Base-by-base conservation (phyloP, 768 basidiomycete species). In the Royoungia palumana region DNA sequence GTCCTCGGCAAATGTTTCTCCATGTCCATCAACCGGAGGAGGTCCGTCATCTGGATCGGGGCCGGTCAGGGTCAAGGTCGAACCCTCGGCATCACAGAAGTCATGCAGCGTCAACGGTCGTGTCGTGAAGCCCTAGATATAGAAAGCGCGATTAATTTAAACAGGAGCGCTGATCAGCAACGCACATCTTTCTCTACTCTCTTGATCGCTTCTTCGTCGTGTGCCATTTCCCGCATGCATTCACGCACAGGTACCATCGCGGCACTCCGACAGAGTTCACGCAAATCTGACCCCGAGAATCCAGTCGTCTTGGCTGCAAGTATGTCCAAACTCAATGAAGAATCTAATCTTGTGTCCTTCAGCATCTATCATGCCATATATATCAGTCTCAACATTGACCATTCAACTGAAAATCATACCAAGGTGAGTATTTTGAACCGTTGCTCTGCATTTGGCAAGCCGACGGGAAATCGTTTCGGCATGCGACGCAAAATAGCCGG, bases 381-480 rank as follows among this genome's bases (percentile, higher is more conserved):
- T 21, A 32, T 46, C 13, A 51, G 43, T 37, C n/a, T 16, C 17
- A 22, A 46, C 1, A 35, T 28, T 28, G 11, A n/a, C 39, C 3
- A 19, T 10, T 25, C 10, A 9, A 42, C 28, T 2, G 11, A 21
- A 16, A 21, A 13, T 65, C 78, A 44, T 57, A 94, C 93, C 51
- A 98, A 72, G 0, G 70, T 70, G 17, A 99, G 77, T 52, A 98
- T 98, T 66, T 88, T 92, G 44, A 81, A 70, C 27, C 96, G 78
- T 56, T 97, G 94, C 4, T 82, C 77, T 6, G 68, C 64, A 48
- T 88, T 82, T 4, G 96, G 96, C 14, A 97, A 74, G 6, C 80
- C 75, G 49, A 99, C 79, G 1, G 88, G 79, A 65, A 97, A 97
- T 11, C 94, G 89, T 67, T 95, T 97, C 1, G 96, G 96, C 93